A percentile compares a stretch with the other conserved stretches of the same genome.
These are phyloP conservation scores for Diaporthe sp. DNA, from an alignment of 2,329 filamentous ascomycete species.

Conservation along the genomic window DNA sequence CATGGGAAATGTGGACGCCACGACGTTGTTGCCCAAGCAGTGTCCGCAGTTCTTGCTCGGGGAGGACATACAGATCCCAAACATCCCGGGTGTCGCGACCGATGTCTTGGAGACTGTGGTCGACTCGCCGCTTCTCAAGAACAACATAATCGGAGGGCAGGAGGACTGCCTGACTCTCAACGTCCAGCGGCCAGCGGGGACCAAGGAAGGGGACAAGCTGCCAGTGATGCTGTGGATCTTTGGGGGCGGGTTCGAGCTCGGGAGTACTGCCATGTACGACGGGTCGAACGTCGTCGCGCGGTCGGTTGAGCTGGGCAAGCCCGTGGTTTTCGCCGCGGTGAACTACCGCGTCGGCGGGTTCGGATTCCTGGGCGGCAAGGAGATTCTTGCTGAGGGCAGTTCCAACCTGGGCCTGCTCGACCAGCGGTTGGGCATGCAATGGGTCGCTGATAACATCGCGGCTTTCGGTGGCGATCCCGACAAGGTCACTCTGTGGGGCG, in stretches of 20 bases:
- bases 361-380: conserved; percentile 78
- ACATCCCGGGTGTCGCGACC: conserved; percentile 60
- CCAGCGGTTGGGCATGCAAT: conserved; percentile 78
- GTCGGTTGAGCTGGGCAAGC: conserved; percentile 66
- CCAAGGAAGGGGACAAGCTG: conserved; percentile 65
- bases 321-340: conserved; percentile 80
- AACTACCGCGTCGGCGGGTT: conserved; percentile 84
- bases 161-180: conserved; percentile 76
- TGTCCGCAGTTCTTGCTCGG: conserved; percentile 74
- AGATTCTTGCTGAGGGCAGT: conserved; percentile 75
- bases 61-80: conserved; percentile 46
- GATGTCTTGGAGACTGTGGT: conserved; percentile 69
- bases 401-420: conserved; percentile 80
- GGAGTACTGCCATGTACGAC: conserved; percentile 65
- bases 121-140: conserved; percentile 64
- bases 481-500: conserved; percentile 84
- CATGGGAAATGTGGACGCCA: conserved; percentile 68
- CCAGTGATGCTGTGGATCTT: conserved; percentile 80
- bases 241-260: conserved; percentile 74
- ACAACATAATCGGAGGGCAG: conserved; percentile 38
- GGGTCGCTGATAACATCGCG: conserved; percentile 82
- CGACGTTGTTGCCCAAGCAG: conserved; percentile 73
- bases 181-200: conserved; percentile 70
- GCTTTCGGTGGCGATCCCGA: conserved; percentile 82
- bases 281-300: conserved; percentile 59